Evolutionary conservation across 2,329 filamentous ascomycete species (phyloP).

Genomic region (Botrytis deweyae): DNA sequence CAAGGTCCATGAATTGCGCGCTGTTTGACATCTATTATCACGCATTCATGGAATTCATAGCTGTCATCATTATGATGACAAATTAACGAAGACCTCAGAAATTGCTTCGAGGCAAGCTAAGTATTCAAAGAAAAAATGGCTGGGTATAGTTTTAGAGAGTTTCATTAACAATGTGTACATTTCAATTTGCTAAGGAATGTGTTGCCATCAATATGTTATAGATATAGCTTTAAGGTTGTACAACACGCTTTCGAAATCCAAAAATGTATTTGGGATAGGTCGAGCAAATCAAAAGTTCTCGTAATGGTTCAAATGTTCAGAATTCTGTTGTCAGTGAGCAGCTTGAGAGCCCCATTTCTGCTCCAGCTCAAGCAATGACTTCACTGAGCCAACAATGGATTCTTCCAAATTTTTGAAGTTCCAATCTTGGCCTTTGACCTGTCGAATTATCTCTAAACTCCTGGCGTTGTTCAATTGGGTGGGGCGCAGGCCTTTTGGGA

Average conservation of each 20-base stretch:
- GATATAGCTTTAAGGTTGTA: not conserved
- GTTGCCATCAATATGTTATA: not conserved
- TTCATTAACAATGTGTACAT: not conserved
- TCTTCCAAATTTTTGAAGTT: conserved; percentile 35
- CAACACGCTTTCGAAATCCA: no score
- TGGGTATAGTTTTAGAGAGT: not conserved
- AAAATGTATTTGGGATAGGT: not conserved
- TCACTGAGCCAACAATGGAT: conserved; percentile 35
- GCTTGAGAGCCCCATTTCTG: conserved; percentile 23
- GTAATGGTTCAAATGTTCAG: not conserved
- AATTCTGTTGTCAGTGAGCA: not conserved
- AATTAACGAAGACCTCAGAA: not conserved
- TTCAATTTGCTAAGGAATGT: not conserved
- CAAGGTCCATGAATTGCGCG: not conserved
- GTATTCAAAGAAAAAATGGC: not conserved
- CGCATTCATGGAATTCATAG: not conserved
- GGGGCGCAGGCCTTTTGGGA: conserved; percentile 31
- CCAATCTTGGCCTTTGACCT: conserved; percentile 24
- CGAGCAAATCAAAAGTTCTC: not conserved
- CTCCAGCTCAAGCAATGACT: conserved; percentile 34
- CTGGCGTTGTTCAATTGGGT: conserved; percentile 32
- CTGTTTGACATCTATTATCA: not conserved
- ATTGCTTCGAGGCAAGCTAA: not conserved
- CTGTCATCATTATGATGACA: not conserved
- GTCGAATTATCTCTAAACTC: conserved; percentile 24